Conservation (phyloP, 345 rosid species). For the Euphorbia peplus region DNA sequence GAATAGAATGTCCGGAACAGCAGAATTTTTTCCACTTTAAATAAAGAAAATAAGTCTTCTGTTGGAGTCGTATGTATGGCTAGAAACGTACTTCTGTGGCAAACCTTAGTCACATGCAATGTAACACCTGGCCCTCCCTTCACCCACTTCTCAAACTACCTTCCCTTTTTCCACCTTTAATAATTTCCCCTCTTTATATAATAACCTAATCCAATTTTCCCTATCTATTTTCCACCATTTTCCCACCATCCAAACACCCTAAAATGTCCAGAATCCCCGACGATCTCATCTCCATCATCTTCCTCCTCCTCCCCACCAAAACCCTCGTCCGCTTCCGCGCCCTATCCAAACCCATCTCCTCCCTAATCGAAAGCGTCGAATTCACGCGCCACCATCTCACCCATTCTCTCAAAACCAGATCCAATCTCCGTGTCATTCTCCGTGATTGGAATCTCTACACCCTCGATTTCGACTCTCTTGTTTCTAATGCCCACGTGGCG, state of each 20-base stretch:
- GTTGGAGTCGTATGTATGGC: no score
- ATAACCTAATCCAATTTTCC: no score
- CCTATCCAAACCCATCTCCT: conserved; percentile 26
- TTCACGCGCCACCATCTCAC: conserved; percentile 30
- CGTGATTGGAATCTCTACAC: conserved; percentile 20
- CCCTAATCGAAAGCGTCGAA: conserved; percentile 24
- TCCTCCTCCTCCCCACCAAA: conserved; percentile 26
- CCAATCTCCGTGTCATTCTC: conserved; percentile 32
- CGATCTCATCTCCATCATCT: conserved; percentile 17
- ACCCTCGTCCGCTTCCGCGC: conserved; percentile 38
- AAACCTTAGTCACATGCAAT: not conserved
- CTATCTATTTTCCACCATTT: not conserved
- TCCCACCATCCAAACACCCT: not conserved
- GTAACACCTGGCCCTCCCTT: not conserved
- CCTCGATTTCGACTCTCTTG: conserved; percentile 26
- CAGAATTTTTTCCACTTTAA: no score
- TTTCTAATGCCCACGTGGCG: not conserved
- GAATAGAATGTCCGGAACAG: no score
- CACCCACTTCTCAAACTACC: not conserved
- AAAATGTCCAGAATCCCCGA: conserved; percentile 17
- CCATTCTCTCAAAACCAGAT: conserved; percentile 22
- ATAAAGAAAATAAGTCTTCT: no score
- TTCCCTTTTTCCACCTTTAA: not conserved
- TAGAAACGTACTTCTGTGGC: not conserved
- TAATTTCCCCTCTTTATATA: not conserved